Conservation (phyloP, 768 basidiomycete species). For the Chalciporus chontae region DNA sequence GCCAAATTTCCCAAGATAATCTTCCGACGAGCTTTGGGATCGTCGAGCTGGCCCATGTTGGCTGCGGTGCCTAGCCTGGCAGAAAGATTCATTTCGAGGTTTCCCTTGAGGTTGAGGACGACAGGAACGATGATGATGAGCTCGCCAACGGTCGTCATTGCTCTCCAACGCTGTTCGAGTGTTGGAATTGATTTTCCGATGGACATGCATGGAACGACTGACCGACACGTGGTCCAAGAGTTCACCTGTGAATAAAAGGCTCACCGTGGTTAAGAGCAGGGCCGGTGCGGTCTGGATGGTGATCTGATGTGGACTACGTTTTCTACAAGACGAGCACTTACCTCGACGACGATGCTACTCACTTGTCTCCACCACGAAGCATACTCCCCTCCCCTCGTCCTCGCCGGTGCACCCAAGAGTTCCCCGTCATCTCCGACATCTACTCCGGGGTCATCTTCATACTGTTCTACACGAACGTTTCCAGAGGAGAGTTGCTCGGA, state of each 20-base stretch:
- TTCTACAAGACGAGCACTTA: conserved; percentile 29
- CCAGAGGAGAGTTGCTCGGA: conserved; percentile 20
- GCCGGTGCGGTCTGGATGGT: conserved; percentile 75
- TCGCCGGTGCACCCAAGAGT: conserved; percentile 38
- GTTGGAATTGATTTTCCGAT: conserved; percentile 4
- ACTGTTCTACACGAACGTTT: conserved; percentile 15
- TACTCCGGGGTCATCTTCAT: conserved; percentile 31
- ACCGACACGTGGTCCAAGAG: conserved; percentile 86
- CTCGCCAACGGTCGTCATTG: conserved; percentile 88
- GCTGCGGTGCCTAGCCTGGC: conserved; percentile 93
- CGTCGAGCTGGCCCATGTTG: conserved; percentile 89
- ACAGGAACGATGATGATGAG: conserved; percentile 96
- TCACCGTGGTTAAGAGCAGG: conserved; percentile 76
- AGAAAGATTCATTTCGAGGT: conserved; percentile 98
- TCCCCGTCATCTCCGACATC: conserved; percentile 40
- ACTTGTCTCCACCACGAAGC: conserved; percentile 50
- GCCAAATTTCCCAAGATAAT: conserved; percentile 81
- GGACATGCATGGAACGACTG: conserved; percentile 23
- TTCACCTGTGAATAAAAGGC: conserved; percentile 87
- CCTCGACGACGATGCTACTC: conserved; percentile 67
- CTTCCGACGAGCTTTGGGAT: conserved; percentile 51
- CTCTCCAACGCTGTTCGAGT: conserved; percentile 70
- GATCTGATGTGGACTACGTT: conserved; percentile 3
- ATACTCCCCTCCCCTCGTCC: conserved; percentile 21
- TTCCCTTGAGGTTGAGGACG: conserved; percentile 93